Evolutionary conservation across 2,329 filamentous ascomycete species (phyloP).

Genomic region (Fusarium tanahbumbuense): DNA sequence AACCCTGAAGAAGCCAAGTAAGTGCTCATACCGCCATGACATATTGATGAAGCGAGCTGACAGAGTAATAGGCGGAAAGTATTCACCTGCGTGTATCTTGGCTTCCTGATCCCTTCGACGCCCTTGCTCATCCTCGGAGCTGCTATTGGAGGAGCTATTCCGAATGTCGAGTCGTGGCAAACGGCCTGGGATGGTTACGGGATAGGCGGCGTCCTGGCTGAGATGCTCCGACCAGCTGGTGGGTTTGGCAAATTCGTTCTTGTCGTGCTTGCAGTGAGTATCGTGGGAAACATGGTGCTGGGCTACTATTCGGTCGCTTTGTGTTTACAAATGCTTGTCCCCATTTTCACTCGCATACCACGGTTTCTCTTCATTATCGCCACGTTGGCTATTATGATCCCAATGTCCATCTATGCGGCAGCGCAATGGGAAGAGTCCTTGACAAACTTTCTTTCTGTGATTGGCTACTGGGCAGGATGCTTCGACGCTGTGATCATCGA

Average conservation of each 20-base stretch:
- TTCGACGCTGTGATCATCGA: constrained; percentile 57
- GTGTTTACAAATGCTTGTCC: constrained; percentile 57
- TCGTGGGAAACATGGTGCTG: constrained; percentile 54
- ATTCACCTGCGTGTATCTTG: constrained; percentile 58
- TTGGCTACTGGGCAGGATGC: constrained; percentile 60
- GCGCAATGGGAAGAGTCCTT: constrained; percentile 56
- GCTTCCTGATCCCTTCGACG: constrained; percentile 55
- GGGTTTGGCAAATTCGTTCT: constrained; percentile 54
- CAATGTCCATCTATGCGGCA: constrained; percentile 56
- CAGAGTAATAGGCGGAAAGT: constrained; percentile 42
- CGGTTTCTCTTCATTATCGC: constrained; percentile 57
- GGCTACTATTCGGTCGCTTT: constrained; percentile 55
- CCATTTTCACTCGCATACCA: constrained; percentile 55
- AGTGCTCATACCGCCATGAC: not conserved
- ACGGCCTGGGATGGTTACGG: constrained; percentile 46
- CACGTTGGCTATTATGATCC: constrained; percentile 56
- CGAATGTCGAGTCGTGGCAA: constrained; percentile 48
- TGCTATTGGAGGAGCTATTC: constrained; percentile 53
- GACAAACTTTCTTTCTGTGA: constrained; percentile 58
- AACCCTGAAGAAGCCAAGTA: constrained; percentile 37
- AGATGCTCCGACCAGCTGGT: constrained; percentile 49
- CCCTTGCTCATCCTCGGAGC: constrained; percentile 55
- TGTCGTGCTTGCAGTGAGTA: constrained; percentile 48
- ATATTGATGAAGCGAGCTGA: constrained; percentile 50
- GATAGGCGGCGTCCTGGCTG: constrained; percentile 49